Conservation (phyloP, 352 stramenopile species). For the Thalassiosira hispida region DNA sequence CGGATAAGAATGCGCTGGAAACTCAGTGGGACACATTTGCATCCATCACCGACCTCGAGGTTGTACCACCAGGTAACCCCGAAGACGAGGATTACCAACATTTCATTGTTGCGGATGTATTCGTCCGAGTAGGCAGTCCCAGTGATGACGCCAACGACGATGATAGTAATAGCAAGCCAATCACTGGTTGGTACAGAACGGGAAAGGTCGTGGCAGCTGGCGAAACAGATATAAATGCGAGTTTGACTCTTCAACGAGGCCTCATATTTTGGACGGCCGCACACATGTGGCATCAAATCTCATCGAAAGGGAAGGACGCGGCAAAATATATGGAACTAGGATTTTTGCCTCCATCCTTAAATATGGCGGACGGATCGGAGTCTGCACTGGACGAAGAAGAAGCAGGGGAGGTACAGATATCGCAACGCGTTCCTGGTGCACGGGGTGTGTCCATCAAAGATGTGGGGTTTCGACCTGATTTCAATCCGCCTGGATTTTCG, state of each 20-base stretch:
- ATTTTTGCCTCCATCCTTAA: slow-evolving; percentile 28
- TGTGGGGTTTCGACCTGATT: slow-evolving; percentile 60
- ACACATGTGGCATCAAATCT: slow-evolving; percentile 47
- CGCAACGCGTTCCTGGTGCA: slow-evolving; percentile 14
- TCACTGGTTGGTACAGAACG: slow-evolving; percentile 48
- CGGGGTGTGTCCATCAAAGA: slow-evolving; percentile 20
- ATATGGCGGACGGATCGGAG: slow-evolving; percentile 49
- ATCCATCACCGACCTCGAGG: slow-evolving; percentile 49
- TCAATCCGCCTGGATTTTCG: slow-evolving; percentile 57
- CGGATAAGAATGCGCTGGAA: slow-evolving; percentile 50
- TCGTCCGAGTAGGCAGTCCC: slow-evolving; percentile 28
- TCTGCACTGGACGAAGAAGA: slow-evolving; percentile 42
- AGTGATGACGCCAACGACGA: background rate
- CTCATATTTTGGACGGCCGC: slow-evolving; percentile 59
- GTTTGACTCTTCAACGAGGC: slow-evolving; percentile 51
- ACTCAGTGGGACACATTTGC: slow-evolving; percentile 54
- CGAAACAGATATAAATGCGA: slow-evolving; percentile 15
- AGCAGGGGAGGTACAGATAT: slow-evolving; percentile 14
- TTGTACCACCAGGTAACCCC: slow-evolving; percentile 27
- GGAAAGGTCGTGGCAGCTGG: slow-evolving; percentile 42
- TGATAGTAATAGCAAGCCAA: background rate
- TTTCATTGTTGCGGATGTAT: slow-evolving; percentile 51
- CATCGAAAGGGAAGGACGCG: slow-evolving; percentile 32
- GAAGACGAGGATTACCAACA: slow-evolving; percentile 45
- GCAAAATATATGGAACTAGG: slow-evolving; percentile 40